Evolutionary conservation across 164 flowering plant species (phyloP).

Genomic region (Magnolia officinalis): DNA sequence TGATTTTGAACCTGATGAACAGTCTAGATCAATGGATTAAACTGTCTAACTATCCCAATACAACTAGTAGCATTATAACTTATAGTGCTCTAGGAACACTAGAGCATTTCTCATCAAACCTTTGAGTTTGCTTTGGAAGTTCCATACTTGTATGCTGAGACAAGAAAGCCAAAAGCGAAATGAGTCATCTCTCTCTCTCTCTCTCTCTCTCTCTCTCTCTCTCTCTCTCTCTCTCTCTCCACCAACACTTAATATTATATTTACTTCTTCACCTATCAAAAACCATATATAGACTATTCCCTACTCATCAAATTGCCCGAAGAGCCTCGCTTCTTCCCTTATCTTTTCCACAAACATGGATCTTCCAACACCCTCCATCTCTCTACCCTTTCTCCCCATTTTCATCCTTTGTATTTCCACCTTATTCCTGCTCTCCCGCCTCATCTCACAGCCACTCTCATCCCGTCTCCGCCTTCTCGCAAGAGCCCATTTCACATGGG

Average conservation of each 20-base stretch:
- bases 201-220: neutral
- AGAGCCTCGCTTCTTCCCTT: neutral
- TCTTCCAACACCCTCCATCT: neutral
- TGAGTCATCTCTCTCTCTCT: no score
- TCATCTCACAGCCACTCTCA: neutral
- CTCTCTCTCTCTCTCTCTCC: neutral
- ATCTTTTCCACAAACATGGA: neutral
- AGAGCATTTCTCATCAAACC: no score
- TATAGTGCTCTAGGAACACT: no score
- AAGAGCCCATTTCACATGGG: constrained; percentile 1
- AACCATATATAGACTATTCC: neutral
- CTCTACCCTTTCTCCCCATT: neutral
- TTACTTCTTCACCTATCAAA: neutral
- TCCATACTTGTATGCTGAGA: no score
- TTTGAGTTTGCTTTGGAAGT: no score
- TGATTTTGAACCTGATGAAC: no score
- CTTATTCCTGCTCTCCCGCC: neutral
- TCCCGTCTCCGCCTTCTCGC: neutral
- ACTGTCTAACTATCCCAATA: no score
- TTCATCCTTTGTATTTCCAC: neutral
- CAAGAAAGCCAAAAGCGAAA: no score
- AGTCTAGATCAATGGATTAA: no score
- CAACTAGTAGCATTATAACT: no score
- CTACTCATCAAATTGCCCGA: neutral
- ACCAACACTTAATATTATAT: neutral